These are phyloP conservation scores for Taphrina wiesneri DNA, from an alignment of 1,139 yeast species.

Conservation along the genomic window DNA sequence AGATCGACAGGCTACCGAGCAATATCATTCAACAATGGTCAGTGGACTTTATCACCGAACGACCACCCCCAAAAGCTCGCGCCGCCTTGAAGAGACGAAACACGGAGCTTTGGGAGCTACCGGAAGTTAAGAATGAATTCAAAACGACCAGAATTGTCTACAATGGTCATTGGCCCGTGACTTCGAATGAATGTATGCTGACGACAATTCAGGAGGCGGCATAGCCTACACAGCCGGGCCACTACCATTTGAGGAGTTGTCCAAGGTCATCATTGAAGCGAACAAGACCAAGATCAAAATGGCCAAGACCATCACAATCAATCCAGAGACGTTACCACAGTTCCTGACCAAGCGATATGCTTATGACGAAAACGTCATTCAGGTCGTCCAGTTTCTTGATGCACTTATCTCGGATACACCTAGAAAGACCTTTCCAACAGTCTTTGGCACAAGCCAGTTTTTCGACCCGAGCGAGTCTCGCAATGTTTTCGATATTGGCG, in stretches of 20 bases:
- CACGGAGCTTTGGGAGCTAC: slow-evolving; percentile 29
- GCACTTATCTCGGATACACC: slow-evolving; percentile 37
- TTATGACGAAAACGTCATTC: slow-evolving; percentile 36
- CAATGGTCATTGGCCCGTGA: slow-evolving; percentile 31
- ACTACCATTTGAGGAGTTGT: slow-evolving; percentile 33
- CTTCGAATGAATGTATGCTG: neutral
- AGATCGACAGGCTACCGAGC: slow-evolving; percentile 35
- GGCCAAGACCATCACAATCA: slow-evolving; percentile 34
- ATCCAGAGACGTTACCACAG: slow-evolving; percentile 35
- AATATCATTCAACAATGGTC: slow-evolving; percentile 37
- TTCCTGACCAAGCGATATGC: slow-evolving; percentile 34
- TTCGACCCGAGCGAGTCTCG: slow-evolving; percentile 10
- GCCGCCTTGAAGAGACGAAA: slow-evolving; percentile 16
- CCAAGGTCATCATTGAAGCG: slow-evolving; percentile 27
- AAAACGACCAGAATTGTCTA: slow-evolving; percentile 32
- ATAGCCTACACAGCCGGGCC: slow-evolving; percentile 36
- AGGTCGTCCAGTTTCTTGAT: slow-evolving; percentile 37
- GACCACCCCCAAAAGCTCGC: slow-evolving; percentile 28
- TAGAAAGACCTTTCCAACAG: slow-evolving; percentile 31
- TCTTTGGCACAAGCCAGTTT: slow-evolving; percentile 35
- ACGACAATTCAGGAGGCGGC: slow-evolving; percentile 23
- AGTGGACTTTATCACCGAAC: slow-evolving; percentile 30
- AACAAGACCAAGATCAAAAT: slow-evolving; percentile 32
- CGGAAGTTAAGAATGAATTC: slow-evolving; percentile 32
- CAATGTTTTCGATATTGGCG: slow-evolving; percentile 35